Evolutionary conservation across 768 basidiomycete genomes (phyloP).

Genomic region (Leccinum pellstonianum): DNA sequence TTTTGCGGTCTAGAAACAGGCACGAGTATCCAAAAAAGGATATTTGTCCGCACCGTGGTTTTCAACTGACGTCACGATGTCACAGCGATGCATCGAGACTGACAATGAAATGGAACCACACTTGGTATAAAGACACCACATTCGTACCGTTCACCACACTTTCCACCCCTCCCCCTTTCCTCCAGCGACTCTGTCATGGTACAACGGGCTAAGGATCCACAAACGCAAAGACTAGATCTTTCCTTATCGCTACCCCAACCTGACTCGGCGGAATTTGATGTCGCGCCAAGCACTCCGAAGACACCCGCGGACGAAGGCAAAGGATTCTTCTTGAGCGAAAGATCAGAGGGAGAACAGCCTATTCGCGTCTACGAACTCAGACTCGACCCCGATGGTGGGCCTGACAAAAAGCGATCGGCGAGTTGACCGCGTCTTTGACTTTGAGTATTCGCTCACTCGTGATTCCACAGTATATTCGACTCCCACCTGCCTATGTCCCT

Average conservation of each 20-base stretch:
- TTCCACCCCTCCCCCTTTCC: background rate
- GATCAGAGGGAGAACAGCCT: constrained; percentile 53
- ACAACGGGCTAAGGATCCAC: background rate
- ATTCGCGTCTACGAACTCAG: constrained; percentile 84
- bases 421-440: constrained; percentile 29
- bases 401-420: constrained; percentile 80
- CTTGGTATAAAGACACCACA: background rate
- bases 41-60: background rate
- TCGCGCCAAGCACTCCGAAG: constrained; percentile 57
- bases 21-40: constrained; percentile 2
- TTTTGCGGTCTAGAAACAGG: background rate
- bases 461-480: constrained; percentile 78
- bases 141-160: constrained; percentile 1
- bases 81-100: constrained; percentile 5
- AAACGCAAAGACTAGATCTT: constrained; percentile 10
- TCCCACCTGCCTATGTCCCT: constrained; percentile 86
- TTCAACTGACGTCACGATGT: constrained; percentile 23
- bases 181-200: constrained; percentile 17
- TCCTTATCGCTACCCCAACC: constrained; percentile 16
- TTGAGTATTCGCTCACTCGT: constrained; percentile 10
- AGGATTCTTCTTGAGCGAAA: constrained; percentile 73
- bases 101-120: constrained; percentile 15
- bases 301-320: constrained; percentile 94
- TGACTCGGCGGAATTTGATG: background rate
- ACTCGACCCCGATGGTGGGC: constrained; percentile 89